Base-by-base conservation (phyloP, 164 flowering plant species). In the Nymphaea colorata region DNA sequence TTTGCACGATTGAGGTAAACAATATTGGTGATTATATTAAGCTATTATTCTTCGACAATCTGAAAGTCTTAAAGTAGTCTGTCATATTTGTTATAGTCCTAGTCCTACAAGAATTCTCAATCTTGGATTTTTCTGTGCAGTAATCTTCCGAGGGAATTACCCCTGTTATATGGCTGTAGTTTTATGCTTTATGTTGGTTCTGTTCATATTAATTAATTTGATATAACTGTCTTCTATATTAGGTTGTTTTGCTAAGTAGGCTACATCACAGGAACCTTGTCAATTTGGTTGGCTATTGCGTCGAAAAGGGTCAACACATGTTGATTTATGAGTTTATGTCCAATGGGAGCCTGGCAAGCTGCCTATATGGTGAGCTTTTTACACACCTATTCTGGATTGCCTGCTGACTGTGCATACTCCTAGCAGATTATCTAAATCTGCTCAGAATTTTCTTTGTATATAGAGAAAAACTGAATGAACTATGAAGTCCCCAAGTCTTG, bases 221-320 rank as follows among this genome's bases (percentile, higher is more conserved):
- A 15, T 15, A 51, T 51, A 51, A 51, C 57, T 15, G 57, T 51
- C 57, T 51, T 51, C 57, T 51, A 15, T 51, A 51, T 15, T 51
- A 91, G 99, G 99, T 91, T 45, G 69, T 79, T 76, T 71, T 95
- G 67, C 87, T 95, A 2, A 91, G 90, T 72, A 82, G 99, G 75
- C 81, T 91, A 76, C 99, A 91, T 82, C 99, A 95, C 70, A 79
- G 98, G 59, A 91, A 88, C 82, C 96, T 95, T 71, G 99, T 92
- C 77, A 95, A 95, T 83, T 85, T 95, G 78, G 73, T 95, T 44
- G 99, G 99, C 51, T 92, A 90, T 73, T 95, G 96, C 81, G 86
- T 94, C 25, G 99, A 94, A 78, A 91, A 90, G 83, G 93, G 98
- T 44, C 86, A 86, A 47, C 85, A 65, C 77, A 90, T 94, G 88